phyloP scores from a whole-genome alignment of 2,329 filamentous ascomycete genomes.

The Fusarium drepaniforme region DNA sequence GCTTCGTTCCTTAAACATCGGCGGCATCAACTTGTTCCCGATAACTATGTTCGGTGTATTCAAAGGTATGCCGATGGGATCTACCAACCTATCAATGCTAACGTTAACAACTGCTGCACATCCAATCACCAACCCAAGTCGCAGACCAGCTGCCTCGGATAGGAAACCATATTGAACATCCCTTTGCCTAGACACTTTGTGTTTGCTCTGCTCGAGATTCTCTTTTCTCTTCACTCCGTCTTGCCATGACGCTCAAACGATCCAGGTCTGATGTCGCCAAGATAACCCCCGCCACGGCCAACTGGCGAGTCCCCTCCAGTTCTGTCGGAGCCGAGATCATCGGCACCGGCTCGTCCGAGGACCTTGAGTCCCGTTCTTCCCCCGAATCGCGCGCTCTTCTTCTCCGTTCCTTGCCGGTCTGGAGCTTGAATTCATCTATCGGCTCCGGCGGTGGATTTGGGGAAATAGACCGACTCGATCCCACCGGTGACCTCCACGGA shows the following conservation, averaged over 20 bases:
- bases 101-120: conserved; percentile 9
- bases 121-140: conserved; percentile 31
- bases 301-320: conserved; percentile 38
- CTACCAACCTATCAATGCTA: conserved; percentile 22
- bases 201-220: conserved; percentile 5
- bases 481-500: conserved; percentile 39
- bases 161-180: conserved; percentile 19
- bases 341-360: conserved; percentile 31
- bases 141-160: conserved; percentile 35
- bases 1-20: conserved; percentile 11
- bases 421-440: conserved; percentile 21
- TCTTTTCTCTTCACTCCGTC: conserved; percentile 21
- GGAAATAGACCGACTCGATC: conserved; percentile 33
- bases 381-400: conserved; percentile 47
- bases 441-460: conserved; percentile 21
- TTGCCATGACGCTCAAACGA: conserved; percentile 46
- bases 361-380: conserved; percentile 40
- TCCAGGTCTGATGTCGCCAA: conserved; percentile 49
- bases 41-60: conserved; percentile 19
- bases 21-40: conserved; percentile 24
- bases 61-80: conserved; percentile 30
- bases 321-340: conserved; percentile 33
- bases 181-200: conserved; percentile 2
- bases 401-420: conserved; percentile 46
- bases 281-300: conserved; percentile 44